Percentiles rank a stretch among this genome's conserved stretches.
Evolutionary conservation across 768 basidiomycete genomes (phyloP).

Genomic region (Agrocybe praecox): DNA sequence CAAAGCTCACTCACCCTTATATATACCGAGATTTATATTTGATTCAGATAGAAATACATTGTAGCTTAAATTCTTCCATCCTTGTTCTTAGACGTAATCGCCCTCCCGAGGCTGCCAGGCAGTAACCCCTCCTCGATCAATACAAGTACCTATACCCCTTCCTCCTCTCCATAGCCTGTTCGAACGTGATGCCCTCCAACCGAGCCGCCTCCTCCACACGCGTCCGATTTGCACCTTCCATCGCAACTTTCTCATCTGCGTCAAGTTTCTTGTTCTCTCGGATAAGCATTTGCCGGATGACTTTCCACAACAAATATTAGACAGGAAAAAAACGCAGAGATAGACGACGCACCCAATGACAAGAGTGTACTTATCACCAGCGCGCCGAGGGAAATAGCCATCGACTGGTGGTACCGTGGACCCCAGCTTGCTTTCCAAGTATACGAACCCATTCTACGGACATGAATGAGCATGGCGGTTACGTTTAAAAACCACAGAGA

Average conservation of each 20-base stretch:
- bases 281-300: constrained; percentile 48
- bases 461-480: not conserved
- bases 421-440: constrained; percentile 66
- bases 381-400: constrained; percentile 48
- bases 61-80: too few species aligned
- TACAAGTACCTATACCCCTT: constrained; percentile 63
- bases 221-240: constrained; percentile 46
- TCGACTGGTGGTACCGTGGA: constrained; percentile 62
- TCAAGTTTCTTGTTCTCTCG: constrained; percentile 54
- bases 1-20: too few species aligned
- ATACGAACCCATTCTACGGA: constrained; percentile 56
- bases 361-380: constrained; percentile 35
- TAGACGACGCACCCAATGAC: constrained; percentile 27
- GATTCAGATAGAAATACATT: too few species aligned
- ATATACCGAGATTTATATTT: too few species aligned
- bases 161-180: constrained; percentile 57
- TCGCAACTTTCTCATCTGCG: constrained; percentile 43
- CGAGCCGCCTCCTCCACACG: constrained; percentile 61
- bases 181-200: constrained; percentile 60
- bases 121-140: too few species aligned
- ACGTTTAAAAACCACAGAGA: constrained; percentile 3
- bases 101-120: too few species aligned
- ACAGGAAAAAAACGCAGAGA: not conserved
- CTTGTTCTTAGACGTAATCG: too few species aligned
- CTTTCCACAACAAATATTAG: constrained; percentile 17